Evolutionary conservation across 441 rosid genomes (phyloP).

Genomic region (Euphorbia corollata): DNA sequence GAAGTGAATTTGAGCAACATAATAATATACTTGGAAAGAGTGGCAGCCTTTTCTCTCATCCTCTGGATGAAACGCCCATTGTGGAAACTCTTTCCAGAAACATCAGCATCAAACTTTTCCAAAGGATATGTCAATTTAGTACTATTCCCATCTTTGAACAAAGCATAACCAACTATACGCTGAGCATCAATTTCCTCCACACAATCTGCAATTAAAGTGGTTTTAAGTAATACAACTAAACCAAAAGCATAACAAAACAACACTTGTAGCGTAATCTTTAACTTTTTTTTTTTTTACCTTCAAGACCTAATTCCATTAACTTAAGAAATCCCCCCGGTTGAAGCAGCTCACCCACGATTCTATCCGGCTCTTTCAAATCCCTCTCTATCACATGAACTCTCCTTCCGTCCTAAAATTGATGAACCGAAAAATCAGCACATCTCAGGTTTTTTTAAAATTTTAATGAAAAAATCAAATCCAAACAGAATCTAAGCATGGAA

Average conservation of each 20-base stretch:
- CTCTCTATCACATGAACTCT: conserved; percentile 69
- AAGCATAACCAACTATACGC: conserved; percentile 56
- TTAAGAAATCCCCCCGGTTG: conserved; percentile 90
- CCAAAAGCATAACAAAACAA: neutral
- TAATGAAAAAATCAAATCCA: neutral
- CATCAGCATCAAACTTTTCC: conserved; percentile 51
- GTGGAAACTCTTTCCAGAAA: conserved; percentile 69
- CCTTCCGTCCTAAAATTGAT: conserved; percentile 55
- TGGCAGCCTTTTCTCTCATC: conserved; percentile 67
- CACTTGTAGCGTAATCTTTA: neutral
- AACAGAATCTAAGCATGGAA: neutral
- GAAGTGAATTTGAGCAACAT: too few species aligned
- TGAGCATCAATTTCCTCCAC: conserved; percentile 71
- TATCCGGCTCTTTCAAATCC: conserved; percentile 69
- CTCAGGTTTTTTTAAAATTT: neutral
- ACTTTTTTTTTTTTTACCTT: conserved; percentile 32
- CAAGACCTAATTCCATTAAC: conserved; percentile 66
- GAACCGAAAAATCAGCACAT: conserved; percentile 5
- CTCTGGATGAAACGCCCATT: conserved; percentile 73
- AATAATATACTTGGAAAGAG: conserved; percentile 41
- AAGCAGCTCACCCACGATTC: conserved; percentile 75
- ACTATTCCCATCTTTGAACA: conserved; percentile 56
- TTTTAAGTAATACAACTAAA: neutral
- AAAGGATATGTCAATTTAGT: conserved; percentile 51
- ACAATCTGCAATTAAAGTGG: conserved; percentile 39